Percentiles rank a stretch among this genome's conserved stretches.
Evolutionary conservation across 441 rosid genomes (phyloP).

Genomic region (Populus tomentosa): DNA sequence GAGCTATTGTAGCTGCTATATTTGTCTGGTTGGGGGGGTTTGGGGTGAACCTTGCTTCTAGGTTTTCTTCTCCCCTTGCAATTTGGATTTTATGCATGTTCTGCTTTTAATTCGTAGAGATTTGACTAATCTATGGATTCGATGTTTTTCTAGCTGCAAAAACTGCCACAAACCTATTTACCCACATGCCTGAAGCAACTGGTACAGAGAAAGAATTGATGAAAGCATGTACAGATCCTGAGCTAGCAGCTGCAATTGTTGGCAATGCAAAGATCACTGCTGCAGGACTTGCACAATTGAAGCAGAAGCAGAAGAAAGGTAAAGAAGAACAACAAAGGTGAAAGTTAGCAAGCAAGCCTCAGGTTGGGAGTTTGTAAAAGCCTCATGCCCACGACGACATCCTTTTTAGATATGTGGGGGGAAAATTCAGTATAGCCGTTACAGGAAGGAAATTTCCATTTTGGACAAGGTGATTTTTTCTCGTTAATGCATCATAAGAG

Average conservation of each 20-base stretch:
- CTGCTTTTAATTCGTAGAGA: background rate
- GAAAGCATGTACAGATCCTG: conserved; percentile 95
- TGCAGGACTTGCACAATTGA: conserved; percentile 87
- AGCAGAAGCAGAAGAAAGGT: conserved; percentile 94
- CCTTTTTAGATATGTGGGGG: too few species aligned
- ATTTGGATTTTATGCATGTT: background rate
- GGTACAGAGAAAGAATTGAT: conserved; percentile 90
- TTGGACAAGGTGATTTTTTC: too few species aligned
- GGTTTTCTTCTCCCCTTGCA: background rate
- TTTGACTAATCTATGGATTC: background rate
- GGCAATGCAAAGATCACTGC: conserved; percentile 89
- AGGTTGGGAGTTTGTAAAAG: background rate
- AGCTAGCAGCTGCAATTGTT: conserved; percentile 81
- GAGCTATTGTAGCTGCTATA: background rate
- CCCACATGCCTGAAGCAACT: conserved; percentile 82
- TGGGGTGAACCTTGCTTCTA: background rate
- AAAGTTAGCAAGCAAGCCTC: conserved; percentile 19
- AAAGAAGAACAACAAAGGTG: conserved; percentile 58
- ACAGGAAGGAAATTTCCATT: background rate
- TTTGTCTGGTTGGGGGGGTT: background rate
- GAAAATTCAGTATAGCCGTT: too few species aligned
- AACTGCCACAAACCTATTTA: conserved; percentile 84
- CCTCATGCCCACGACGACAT: too few species aligned
- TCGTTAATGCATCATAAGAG: background rate
- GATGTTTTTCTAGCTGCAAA: conserved; percentile 61